Evolutionary conservation across 2,329 filamentous ascomycete genomes (phyloP), one percentile per base, ranked within the genome.

Genomic region (Dothistroma pini): DNA sequence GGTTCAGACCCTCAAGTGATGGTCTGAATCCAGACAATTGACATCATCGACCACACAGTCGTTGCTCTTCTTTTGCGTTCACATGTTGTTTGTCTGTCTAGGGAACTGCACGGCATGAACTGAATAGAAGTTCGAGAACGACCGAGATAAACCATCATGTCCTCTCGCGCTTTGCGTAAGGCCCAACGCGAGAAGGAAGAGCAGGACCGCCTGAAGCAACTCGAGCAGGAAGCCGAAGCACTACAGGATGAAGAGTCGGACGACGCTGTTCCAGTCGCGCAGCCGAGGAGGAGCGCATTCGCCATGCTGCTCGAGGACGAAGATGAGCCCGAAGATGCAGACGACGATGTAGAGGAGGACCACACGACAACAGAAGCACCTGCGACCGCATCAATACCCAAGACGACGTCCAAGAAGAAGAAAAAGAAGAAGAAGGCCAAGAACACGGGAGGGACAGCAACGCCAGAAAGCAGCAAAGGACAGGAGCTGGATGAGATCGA

Each of bases 111-210:
- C 10, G 9, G 3, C 4, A n/a, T 25, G 5, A 4, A 49, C 10
- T 25, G 44, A 49, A 16, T 21, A 32, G 21, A 4, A 35, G 31
- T 12, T 19, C 51, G 3, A 31, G 10, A 9, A 52, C 51, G 69
- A 59, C 48, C 11, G 1, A 32, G n/a, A 6, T 7, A 34, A 25
- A 6, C 8, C 47, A 49, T 16, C 47, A 89, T 89, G 86, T 88
- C 86, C 49, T 85, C 85, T 19, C 82, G 86, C 66, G 86, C 86
- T n/a, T 75, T 89, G 57, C 81, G 86, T 29, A 86, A 86, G 71
- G 80, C 86, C 58, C 85, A 87, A 71, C 81, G 81, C 65, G 83
- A 86, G 77, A 81, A 81, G 61, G 85, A 86, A 70, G 81, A 84
- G 71, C 80, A 81, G 69, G 78, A 81, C 65, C 78, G 80, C 64